A percentile compares a stretch with the other conserved stretches of the same genome.
Conservation (phyloP, 352 stramenopile species). For the Phytopythium montanum region DNA sequence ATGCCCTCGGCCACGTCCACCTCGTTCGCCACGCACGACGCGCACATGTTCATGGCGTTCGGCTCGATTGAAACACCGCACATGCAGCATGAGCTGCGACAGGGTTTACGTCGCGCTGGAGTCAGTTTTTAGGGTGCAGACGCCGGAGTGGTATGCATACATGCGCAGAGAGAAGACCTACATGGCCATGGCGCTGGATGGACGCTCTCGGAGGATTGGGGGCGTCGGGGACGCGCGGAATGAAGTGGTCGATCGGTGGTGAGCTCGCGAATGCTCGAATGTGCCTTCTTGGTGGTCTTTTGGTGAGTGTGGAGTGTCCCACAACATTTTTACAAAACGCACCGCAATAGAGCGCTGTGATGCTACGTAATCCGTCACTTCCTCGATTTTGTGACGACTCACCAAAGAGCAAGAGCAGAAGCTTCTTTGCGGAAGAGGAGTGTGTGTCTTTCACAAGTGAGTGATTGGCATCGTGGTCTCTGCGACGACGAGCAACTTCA, state of each 20-base stretch:
- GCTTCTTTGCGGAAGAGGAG: not conserved
- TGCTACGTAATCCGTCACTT: not conserved
- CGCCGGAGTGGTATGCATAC: not conserved
- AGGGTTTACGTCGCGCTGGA: not conserved
- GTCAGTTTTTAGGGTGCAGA: not conserved
- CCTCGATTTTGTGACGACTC: not conserved
- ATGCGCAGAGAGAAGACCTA: slow-evolving; percentile 5
- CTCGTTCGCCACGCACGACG: slow-evolving; percentile 54
- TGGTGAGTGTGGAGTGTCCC: not conserved
- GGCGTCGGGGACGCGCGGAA: not conserved
- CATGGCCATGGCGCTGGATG: slow-evolving; percentile 16
- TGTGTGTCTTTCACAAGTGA: too few relatives aligned
- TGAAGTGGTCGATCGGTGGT: not conserved
- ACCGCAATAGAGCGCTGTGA: not conserved
- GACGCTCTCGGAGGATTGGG: not conserved
- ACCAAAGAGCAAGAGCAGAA: too few relatives aligned
- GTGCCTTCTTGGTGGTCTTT: not conserved
- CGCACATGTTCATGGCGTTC: slow-evolving; percentile 82
- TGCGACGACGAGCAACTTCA: slow-evolving; percentile 1
- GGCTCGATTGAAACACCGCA: slow-evolving; percentile 66
- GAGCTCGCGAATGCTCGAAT: not conserved
- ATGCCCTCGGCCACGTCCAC: slow-evolving; percentile 77
- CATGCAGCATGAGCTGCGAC: slow-evolving; percentile 43
- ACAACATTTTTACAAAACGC: not conserved
- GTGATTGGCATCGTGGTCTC: too few relatives aligned